Evolutionary conservation across 768 basidiomycete genomes (phyloP).

Genomic region (Mrakia frigida): DNA sequence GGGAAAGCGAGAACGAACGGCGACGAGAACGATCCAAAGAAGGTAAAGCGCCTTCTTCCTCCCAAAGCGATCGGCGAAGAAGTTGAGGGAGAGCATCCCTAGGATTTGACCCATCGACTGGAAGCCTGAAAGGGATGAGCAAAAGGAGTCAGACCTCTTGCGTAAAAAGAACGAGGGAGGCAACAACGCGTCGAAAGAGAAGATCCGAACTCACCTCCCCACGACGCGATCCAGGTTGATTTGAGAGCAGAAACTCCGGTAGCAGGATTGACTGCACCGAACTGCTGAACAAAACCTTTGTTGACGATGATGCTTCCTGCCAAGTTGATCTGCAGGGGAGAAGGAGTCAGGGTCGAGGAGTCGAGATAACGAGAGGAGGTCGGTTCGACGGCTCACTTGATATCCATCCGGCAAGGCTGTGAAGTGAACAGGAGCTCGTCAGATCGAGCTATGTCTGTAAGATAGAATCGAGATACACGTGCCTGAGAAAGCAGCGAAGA

Average conservation of each 20-base stretch:
- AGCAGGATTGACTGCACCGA: background rate
- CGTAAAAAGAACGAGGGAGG: background rate
- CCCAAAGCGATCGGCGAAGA: conserved; percentile 34
- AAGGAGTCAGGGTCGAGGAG: background rate
- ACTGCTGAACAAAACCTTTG: conserved; percentile 12
- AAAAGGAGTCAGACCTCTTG: background rate
- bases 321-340: background rate
- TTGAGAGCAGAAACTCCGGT: conserved; percentile 14
- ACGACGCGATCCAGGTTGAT: conserved; percentile 28
- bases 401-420: conserved; percentile 34
- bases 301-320: background rate
- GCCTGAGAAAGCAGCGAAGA: conserved; percentile 33
- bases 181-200: too few species aligned
- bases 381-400: background rate
- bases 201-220: conserved; percentile 2
- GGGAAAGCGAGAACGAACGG: background rate
- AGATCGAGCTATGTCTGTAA: too few species aligned
- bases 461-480: too few species aligned
- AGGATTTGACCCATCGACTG: conserved; percentile 36
- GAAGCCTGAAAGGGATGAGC: conserved; percentile 12
- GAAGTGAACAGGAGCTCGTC: too few species aligned
- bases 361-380: background rate
- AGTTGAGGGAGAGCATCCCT: conserved; percentile 36
- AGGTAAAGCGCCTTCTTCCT: conserved; percentile 34
- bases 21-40: conserved; percentile 32